Base-by-base conservation (phyloP, 1,139 yeast species). In the Diutina rugosa region DNA sequence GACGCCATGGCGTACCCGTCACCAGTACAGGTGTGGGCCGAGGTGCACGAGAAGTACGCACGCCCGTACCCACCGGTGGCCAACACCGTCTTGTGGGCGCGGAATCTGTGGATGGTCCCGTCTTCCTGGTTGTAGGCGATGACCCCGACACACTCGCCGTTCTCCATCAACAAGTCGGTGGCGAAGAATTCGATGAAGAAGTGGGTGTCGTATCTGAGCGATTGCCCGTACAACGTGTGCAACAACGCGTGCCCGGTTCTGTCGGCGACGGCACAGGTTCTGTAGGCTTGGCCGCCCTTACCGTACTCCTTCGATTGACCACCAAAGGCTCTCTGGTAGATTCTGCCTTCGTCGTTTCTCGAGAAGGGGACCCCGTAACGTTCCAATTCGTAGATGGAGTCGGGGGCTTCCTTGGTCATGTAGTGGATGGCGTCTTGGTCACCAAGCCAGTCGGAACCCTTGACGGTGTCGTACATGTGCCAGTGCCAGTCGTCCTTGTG, bases 31-130 rank as follows among this genome's bases (percentile, higher is more conserved):
- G 99, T 93, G 79, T 93, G 99, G 58, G 98, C 99, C 60, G 98
- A 90, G 61, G 99, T 93, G 80, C 98, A 91, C 29, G 97, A 89
- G 83, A 95, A 95, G 80, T 91, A 93, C 62, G 98, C 91, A 76
- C 99, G 87, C 62, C 99, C 99, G 74, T 89, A 93, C 59, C 99
- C 99, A 78, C 99, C 99, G 61, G 99, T 93, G 65, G 99, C 99
- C 65, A 93, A 83, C 62, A 93, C 87, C 59, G 99, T 93, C 75
- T 87, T 89, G 77, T 91, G 97, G 59, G 98, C 90, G 72, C 95
- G 87, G 82, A 93, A 93, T 76, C 99, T 84, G 77, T 93, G 99
- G 69, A 93, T 79, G 60, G 99, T 93, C 72, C 99, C 99, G 72
- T 93, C 99, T 76, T 93, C 99, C 77, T 91, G 93, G 81, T 93